Percentiles rank a stretch among this genome's conserved stretches.
These are phyloP conservation scores for Cystobasidiopsis lactophilus DNA, from an alignment of 768 basidiomycete genomes.

Conservation along the genomic window DNA sequence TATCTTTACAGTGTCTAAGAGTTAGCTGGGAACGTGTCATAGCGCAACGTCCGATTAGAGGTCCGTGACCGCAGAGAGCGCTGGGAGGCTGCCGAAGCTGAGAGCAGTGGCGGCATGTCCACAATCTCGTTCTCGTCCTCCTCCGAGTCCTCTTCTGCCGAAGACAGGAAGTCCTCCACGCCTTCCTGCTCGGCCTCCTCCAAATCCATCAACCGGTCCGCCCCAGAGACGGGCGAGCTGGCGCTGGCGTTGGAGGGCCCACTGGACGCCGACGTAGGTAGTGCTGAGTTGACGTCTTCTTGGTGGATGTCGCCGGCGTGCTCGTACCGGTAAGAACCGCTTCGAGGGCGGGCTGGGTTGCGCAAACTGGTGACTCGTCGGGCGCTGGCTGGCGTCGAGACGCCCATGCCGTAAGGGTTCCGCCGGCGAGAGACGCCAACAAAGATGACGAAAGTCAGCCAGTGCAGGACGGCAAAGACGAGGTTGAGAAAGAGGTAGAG, in stretches of 20 bases:
- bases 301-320: not conserved
- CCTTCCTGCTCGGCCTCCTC: no score
- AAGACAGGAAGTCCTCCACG: no score
- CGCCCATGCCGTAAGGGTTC: not conserved
- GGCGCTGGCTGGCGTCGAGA: not conserved
- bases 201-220: no score
- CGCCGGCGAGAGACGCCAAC: not conserved
- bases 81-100: not conserved
- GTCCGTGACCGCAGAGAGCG: no score
- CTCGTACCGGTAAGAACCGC: not conserved
- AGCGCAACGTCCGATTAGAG: no score
- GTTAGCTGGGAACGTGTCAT: no score
- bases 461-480: not conserved
- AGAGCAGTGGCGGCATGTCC: not conserved
- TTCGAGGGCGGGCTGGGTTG: no score
- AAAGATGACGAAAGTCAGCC: not conserved
- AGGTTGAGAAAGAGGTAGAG: not conserved
- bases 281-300: not conserved
- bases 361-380: no score
- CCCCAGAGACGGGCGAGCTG: no score
- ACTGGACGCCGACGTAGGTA: no score
- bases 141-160: not conserved
- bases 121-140: not conserved
- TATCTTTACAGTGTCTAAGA: no score
- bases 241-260: no score